A percentile compares a stretch with the other conserved stretches of the same genome.
These are phyloP conservation scores for Achaetomium macrosporum DNA, from an alignment of 2,329 filamentous ascomycete species.

Conservation along the genomic window DNA sequence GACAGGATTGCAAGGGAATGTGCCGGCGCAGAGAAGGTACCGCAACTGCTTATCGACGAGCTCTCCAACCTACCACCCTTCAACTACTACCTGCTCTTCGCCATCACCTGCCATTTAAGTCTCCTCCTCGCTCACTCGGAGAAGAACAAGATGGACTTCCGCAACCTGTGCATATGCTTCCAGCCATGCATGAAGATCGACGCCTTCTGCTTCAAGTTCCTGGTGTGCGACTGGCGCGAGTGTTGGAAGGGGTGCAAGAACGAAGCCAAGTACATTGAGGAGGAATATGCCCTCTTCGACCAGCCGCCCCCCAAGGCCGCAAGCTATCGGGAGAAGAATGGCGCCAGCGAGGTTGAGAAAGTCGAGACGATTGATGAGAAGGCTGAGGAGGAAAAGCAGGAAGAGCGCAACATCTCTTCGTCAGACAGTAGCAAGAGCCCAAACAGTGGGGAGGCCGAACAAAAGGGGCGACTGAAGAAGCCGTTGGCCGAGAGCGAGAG, in stretches of 20 bases:
- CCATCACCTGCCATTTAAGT: constrained; percentile 93
- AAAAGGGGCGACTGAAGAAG: constrained; percentile 37
- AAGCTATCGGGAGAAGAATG: constrained; percentile 11
- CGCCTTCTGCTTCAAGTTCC: constrained; percentile 87
- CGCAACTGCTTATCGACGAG: constrained; percentile 82
- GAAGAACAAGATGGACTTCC: constrained; percentile 97
- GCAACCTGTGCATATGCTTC: constrained; percentile 93
- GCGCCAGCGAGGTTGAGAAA: background rate
- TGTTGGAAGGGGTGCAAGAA: constrained; percentile 97
- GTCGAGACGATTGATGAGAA: constrained; percentile 1
- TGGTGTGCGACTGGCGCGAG: constrained; percentile 91
- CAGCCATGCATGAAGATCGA: constrained; percentile 97
- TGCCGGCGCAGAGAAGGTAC: constrained; percentile 69
- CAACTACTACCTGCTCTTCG: constrained; percentile 96
- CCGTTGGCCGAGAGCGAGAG: constrained; percentile 37
- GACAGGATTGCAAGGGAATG: constrained; percentile 75
- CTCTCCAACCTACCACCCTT: constrained; percentile 91
- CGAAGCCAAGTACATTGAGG: constrained; percentile 71
- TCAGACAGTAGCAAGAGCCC: constrained; percentile 59
- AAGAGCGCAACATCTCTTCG: constrained; percentile 57
- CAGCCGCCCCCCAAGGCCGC: constrained; percentile 43
- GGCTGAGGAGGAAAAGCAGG: constrained; percentile 23
- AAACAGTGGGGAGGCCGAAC: constrained; percentile 28
- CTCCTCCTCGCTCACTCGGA: constrained; percentile 85
- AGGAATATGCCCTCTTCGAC: constrained; percentile 58